These are phyloP conservation scores for Arabidopsis arenosa DNA, from an alignment of 345 rosid genomes.

Conservation along the genomic window DNA sequence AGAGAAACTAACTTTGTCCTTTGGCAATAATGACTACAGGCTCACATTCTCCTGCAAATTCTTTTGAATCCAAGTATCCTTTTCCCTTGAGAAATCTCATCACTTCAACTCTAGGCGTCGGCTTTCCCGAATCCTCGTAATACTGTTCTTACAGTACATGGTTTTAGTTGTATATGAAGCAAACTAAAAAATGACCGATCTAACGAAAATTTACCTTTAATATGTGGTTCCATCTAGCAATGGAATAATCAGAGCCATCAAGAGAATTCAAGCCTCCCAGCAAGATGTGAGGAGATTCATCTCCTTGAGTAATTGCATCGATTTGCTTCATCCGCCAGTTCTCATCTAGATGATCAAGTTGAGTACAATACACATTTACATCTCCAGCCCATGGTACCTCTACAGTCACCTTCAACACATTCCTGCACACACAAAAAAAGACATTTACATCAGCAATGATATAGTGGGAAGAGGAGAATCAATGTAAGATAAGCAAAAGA, in stretches of 20 bases:
- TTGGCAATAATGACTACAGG: constrained; percentile 94
- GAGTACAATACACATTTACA: constrained; percentile 81
- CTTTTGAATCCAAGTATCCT: constrained; percentile 75
- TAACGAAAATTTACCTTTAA: constrained; percentile 53
- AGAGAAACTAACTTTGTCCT: constrained; percentile 72
- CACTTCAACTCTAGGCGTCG: constrained; percentile 77
- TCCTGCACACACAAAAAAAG: constrained; percentile 53
- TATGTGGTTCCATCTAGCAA: constrained; percentile 84
- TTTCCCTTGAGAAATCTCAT: constrained; percentile 65
- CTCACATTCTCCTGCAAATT: constrained; percentile 84
- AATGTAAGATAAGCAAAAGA: constrained; percentile 7
- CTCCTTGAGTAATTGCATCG: constrained; percentile 64
- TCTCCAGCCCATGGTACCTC: constrained; percentile 91
- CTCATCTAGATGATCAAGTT: constrained; percentile 90
- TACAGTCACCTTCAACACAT: constrained; percentile 83
- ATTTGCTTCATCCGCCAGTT: constrained; percentile 96
- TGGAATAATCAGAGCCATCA: constrained; percentile 78
- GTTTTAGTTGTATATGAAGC: background rate
- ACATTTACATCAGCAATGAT: background rate
- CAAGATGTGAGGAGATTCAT: constrained; percentile 69
- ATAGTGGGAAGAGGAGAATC: background rate
- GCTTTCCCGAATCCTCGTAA: constrained; percentile 86
- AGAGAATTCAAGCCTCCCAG: constrained; percentile 86
- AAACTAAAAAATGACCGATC: background rate
- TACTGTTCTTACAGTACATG: constrained; percentile 51